These are phyloP conservation scores for Boletus holoroseus DNA, from an alignment of 1,284 basidiomycete species.

Conservation along the genomic window DNA sequence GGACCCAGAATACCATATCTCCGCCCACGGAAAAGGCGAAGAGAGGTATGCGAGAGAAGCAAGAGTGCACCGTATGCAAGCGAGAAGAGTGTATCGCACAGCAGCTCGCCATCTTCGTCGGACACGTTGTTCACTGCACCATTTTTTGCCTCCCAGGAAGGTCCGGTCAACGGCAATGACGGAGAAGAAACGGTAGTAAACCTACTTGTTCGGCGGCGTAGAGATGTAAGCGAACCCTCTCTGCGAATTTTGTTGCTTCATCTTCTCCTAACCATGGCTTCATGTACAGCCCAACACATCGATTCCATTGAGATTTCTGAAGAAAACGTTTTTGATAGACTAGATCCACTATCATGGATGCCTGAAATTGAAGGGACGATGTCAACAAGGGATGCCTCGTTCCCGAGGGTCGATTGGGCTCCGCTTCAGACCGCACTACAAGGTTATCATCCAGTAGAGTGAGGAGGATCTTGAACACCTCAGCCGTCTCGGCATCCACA, in stretches of 20 bases:
- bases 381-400: constrained; percentile 48
- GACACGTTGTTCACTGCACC: constrained; percentile 39
- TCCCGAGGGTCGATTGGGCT: constrained; percentile 43
- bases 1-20: constrained; percentile 94
- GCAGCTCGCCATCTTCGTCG: constrained; percentile 76
- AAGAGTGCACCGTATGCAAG: constrained; percentile 95
- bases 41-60: constrained; percentile 90
- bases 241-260: constrained; percentile 49
- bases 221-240: constrained; percentile 69
- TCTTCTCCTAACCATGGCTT: constrained; percentile 59
- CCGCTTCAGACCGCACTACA: constrained; percentile 37
- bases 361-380: constrained; percentile 62
- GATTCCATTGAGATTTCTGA: constrained; percentile 64
- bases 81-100: constrained; percentile 93
- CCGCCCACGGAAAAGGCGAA: constrained; percentile 86
- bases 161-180: constrained; percentile 7
- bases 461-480: constrained; percentile 52
- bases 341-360: constrained; percentile 73
- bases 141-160: constrained; percentile 47
- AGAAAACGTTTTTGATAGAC: constrained; percentile 64
- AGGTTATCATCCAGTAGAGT: constrained; percentile 55
- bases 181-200: constrained; percentile 10
- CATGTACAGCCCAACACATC: constrained; percentile 68
- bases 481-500: constrained; percentile 54
- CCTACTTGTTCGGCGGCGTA: constrained; percentile 66